Evolutionary conservation across 1,284 basidiomycete species (phyloP).

Genomic region (Fomitopsis betulina): DNA sequence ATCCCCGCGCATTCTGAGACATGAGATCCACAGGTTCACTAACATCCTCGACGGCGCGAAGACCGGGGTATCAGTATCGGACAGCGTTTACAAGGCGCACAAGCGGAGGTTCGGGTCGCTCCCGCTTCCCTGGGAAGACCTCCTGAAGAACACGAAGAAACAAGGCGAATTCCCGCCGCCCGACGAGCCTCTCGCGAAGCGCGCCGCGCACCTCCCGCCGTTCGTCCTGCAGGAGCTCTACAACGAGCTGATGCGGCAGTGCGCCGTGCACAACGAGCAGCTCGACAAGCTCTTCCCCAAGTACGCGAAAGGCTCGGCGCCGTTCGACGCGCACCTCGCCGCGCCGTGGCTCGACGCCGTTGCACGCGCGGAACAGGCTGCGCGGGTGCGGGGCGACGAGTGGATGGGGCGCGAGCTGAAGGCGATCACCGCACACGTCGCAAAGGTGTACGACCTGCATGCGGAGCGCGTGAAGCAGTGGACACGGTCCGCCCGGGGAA

Average conservation of each 20-base stretch:
- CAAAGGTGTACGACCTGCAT: slow-evolving; percentile 18
- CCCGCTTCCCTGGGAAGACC: slow-evolving; percentile 8
- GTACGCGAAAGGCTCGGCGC: not conserved
- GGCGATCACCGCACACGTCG: slow-evolving; percentile 26
- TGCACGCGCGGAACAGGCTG: slow-evolving; percentile 14
- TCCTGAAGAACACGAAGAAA: not conserved
- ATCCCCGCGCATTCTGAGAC: not conserved
- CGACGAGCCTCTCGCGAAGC: slow-evolving; percentile 8
- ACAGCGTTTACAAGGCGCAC: slow-evolving; percentile 22
- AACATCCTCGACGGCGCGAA: slow-evolving; percentile 56
- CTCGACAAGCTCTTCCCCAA: slow-evolving; percentile 25
- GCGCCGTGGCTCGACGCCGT: slow-evolving; percentile 34
- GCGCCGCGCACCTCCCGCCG: slow-evolving; percentile 13
- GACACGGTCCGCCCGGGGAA: slow-evolving; percentile 8
- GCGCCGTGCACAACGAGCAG: slow-evolving; percentile 11
- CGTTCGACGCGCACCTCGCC: slow-evolving; percentile 31
- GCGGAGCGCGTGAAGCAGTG: slow-evolving; percentile 16
- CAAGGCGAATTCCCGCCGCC: not conserved
- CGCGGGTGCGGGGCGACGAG: not conserved
- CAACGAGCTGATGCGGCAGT: slow-evolving; percentile 22
- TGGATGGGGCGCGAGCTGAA: slow-evolving; percentile 21
- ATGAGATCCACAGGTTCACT: slow-evolving; percentile 42
- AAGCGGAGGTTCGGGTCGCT: slow-evolving; percentile 13
- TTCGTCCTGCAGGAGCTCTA: slow-evolving; percentile 52
- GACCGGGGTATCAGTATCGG: slow-evolving; percentile 46